phyloP scores from a whole-genome alignment of 2,329 filamentous ascomycete species.

The Chalaropsis ovoidea region DNA sequence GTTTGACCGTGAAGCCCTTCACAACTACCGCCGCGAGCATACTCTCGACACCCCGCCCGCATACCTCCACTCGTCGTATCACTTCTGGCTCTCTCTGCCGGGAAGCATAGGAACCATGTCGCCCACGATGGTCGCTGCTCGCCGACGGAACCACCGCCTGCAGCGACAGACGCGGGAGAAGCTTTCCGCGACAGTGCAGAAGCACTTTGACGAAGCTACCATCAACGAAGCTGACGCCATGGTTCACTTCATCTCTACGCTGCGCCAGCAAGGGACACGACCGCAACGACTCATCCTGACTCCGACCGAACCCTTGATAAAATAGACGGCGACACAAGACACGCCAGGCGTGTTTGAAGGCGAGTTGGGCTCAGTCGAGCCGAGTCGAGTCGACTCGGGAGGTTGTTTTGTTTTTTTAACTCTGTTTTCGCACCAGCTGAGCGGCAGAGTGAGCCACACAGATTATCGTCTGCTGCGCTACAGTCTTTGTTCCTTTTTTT shows the following conservation, averaged over 20 bases:
- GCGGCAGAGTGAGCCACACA: conserved; percentile 20
- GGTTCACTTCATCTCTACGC: conserved; percentile 65
- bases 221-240: conserved; percentile 76
- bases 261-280: conserved; percentile 33
- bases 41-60: conserved; percentile 59
- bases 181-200: conserved; percentile 60
- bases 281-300: conserved; percentile 18
- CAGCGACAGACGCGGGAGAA: conserved; percentile 52
- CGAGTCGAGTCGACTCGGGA: too few relatives aligned
- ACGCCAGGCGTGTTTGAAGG: neutral
- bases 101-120: conserved; percentile 59
- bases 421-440: conserved; percentile 6
- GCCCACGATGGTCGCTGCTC: conserved; percentile 55
- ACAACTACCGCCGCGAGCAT: conserved; percentile 66
- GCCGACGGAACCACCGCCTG: conserved; percentile 45
- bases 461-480: conserved; percentile 19
- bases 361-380: too few relatives aligned
- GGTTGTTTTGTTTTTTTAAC: neutral
- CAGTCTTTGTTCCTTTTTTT: conserved; percentile 18
- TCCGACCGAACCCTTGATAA: conserved; percentile 22
- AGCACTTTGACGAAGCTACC: conserved; percentile 72
- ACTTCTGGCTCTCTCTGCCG: conserved; percentile 50
- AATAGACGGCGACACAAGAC: neutral
- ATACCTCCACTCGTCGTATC: conserved; percentile 51
- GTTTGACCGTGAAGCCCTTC: conserved; percentile 57